phyloP scores from a whole-genome alignment of 2,329 filamentous ascomycete genomes.

The Microdochium bolleyi region DNA sequence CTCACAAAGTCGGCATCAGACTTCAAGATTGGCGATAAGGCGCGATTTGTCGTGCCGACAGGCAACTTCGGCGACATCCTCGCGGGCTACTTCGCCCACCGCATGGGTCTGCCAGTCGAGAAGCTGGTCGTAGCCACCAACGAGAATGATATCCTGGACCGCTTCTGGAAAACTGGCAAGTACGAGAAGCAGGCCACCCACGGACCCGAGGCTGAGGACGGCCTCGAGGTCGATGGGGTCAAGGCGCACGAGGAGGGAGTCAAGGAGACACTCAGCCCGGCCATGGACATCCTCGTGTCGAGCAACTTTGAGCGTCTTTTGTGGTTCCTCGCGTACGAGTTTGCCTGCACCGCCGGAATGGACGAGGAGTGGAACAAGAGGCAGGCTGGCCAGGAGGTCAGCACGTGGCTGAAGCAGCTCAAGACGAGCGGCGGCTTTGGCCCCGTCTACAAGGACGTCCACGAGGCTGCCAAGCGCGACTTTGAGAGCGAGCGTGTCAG shows the following conservation, averaged over 20 bases:
- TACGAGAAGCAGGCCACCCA: slow-evolving; percentile 78
- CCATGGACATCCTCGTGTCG: slow-evolving; percentile 95
- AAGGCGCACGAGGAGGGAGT: slow-evolving; percentile 65
- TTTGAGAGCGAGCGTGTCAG: slow-evolving; percentile 76
- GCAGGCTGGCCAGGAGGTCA: slow-evolving; percentile 69
- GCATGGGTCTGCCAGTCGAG: slow-evolving; percentile 81
- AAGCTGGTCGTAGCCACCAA: slow-evolving; percentile 93
- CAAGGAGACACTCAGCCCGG: slow-evolving; percentile 86
- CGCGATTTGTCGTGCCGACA: slow-evolving; percentile 85
- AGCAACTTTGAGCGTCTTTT: slow-evolving; percentile 95
- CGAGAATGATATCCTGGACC: slow-evolving; percentile 92
- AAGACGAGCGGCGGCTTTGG: slow-evolving; percentile 77
- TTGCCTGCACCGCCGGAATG: slow-evolving; percentile 49
- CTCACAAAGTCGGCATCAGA: slow-evolving; percentile 53
- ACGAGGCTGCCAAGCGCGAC: slow-evolving; percentile 60
- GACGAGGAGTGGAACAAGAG: slow-evolving; percentile 59
- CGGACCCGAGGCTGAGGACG: slow-evolving; percentile 49
- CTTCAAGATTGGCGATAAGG: slow-evolving; percentile 58
- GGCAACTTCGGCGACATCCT: slow-evolving; percentile 94
- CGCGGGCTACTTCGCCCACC: slow-evolving; percentile 83
- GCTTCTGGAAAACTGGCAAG: slow-evolving; percentile 84
- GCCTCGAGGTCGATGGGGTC: slow-evolving; percentile 54
- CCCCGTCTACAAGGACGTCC: slow-evolving; percentile 65
- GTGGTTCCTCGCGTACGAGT: slow-evolving; percentile 83
- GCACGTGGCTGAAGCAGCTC: slow-evolving; percentile 68